Percentiles rank a stretch among this genome's conserved stretches.
Conservation (phyloP, 495 filamentous ascomycete genomes). For the Aspergillus incahuasiensis region DNA sequence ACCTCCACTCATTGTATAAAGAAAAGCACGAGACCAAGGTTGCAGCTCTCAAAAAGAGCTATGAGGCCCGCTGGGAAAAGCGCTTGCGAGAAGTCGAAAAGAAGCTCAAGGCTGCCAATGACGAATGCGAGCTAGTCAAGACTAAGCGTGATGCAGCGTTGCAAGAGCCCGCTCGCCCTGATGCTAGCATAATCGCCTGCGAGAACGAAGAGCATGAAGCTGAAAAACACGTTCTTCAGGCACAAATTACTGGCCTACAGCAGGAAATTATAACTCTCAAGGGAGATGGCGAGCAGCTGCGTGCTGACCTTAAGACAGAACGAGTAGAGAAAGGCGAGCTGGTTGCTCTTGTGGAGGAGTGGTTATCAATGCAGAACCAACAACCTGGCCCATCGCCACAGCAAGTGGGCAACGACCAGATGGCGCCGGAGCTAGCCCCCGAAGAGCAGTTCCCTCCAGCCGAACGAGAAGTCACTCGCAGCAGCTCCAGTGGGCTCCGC, state of each 20-base stretch:
- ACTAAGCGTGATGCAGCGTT: conserved; percentile 60
- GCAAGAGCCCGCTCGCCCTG: conserved; percentile 51
- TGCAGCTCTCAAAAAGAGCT: conserved; percentile 88
- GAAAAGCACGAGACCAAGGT: conserved; percentile 95
- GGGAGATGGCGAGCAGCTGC: conserved; percentile 59
- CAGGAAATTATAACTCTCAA: conserved; percentile 62
- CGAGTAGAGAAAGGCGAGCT: conserved; percentile 90
- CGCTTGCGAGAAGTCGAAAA: conserved; percentile 69
- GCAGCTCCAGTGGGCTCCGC: conserved; percentile 31
- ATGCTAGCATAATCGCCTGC: conserved; percentile 29
- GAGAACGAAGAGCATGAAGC: conserved; percentile 52
- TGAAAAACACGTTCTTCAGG: conserved; percentile 48
- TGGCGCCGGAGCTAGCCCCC: conserved; percentile 8
- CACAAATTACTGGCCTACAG: conserved; percentile 65
- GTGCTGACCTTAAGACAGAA: conserved; percentile 63
- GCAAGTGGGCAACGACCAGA: conserved; percentile 11
- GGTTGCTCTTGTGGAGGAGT: conserved; percentile 91
- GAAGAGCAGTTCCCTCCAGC: conserved; percentile 14
- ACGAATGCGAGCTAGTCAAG: conserved; percentile 70
- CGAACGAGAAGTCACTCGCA: conserved; percentile 22
- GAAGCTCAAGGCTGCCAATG: conserved; percentile 58
- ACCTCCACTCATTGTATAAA: conserved; percentile 92
- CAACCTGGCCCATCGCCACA: conserved; percentile 5
- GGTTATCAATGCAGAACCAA: conserved; percentile 52
- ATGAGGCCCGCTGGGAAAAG: conserved; percentile 85